phyloP scores from a whole-genome alignment of 345 rosid species.

The Xanthoceras sorbifolium region DNA sequence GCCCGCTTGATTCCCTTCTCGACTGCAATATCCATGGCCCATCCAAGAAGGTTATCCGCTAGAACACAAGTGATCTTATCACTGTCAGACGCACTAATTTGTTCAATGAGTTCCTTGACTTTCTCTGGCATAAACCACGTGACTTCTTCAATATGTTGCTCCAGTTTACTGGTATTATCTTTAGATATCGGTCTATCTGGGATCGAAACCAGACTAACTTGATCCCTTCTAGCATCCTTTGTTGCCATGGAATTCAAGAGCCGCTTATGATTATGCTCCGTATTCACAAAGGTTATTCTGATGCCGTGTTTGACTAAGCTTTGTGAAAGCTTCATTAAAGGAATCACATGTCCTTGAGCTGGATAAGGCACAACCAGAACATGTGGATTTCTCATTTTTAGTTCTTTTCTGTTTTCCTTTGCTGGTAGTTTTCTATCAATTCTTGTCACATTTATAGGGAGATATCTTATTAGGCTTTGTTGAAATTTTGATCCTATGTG shows the following conservation, averaged over 20 bases:
- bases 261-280: constrained; percentile 10
- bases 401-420: no score
- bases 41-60: constrained; percentile 3
- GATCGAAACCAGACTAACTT: neutral
- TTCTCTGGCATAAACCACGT: neutral
- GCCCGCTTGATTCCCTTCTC: constrained; percentile 2
- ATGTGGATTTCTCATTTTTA: constrained; percentile 11
- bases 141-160: neutral
- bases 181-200: constrained; percentile 9
- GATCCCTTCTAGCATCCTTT: neutral
- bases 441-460: no score
- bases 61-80: constrained; percentile 18
- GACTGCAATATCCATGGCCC: constrained; percentile 16
- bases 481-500: no score
- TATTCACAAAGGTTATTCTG: constrained; percentile 21
- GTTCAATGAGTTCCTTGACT: constrained; percentile 15
- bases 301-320: constrained; percentile 14
- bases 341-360: constrained; percentile 28
- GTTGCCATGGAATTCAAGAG: neutral
- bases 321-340: constrained; percentile 20
- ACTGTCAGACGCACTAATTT: neutral
- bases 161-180: neutral
- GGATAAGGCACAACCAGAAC: constrained; percentile 24
- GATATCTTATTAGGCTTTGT: no score
- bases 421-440: no score